These are phyloP conservation scores for Rubroshorea leprosula DNA, from an alignment of 345 rosid species.

Conservation along the genomic window DNA sequence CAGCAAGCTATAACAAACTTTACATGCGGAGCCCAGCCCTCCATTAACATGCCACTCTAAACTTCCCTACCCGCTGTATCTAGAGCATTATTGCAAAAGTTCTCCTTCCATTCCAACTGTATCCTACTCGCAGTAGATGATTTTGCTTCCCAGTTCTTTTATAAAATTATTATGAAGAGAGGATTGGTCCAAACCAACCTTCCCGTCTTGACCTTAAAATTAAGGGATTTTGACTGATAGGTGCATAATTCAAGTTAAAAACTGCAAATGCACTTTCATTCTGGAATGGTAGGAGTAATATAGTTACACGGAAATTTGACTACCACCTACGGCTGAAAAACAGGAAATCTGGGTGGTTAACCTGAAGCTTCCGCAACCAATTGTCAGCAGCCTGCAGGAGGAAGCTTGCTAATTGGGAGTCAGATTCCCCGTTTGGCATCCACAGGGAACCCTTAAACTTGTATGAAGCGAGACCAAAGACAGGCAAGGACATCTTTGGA, in stretches of 20 bases:
- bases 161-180: constrained; percentile 11
- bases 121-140: background rate
- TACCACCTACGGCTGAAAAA: constrained; percentile 49
- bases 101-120: constrained; percentile 12
- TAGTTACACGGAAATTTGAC: background rate
- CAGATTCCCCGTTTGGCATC: constrained; percentile 48
- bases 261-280: background rate
- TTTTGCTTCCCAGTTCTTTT: constrained; percentile 9
- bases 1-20: constrained; percentile 12
- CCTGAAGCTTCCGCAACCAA: constrained; percentile 54
- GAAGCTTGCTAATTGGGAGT: constrained; percentile 27
- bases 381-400: constrained; percentile 57
- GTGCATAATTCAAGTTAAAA: constrained; percentile 2
- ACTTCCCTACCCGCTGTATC: constrained; percentile 11
- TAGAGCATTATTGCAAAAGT: constrained; percentile 14
- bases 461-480: constrained; percentile 76
- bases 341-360: constrained; percentile 73
- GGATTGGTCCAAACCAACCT: constrained; percentile 11
- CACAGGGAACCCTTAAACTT: constrained; percentile 79
- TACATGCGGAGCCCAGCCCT: constrained; percentile 12
- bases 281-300: constrained; percentile 9
- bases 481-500: constrained; percentile 45
- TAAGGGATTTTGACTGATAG: too few species aligned
- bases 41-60: constrained; percentile 16
- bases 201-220: too few species aligned